A percentile compares a stretch with the other conserved stretches of the same genome.
Evolutionary conservation across 176 grass and related monocot genomes (phyloP).

Genomic region (Triticum turgidum): DNA sequence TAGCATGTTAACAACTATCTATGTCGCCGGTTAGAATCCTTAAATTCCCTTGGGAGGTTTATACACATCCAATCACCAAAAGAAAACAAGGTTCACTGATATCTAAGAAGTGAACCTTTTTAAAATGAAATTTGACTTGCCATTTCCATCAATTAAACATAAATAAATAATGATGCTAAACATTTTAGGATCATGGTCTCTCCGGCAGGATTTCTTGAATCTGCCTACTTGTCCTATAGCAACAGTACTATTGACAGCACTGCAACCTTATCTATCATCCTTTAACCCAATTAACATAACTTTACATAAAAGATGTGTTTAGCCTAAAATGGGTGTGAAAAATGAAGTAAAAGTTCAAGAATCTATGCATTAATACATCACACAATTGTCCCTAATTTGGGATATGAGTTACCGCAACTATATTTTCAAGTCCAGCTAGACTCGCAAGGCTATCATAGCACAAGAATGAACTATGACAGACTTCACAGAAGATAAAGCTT

Average conservation of each 20-base stretch:
- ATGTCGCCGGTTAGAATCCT: slow-evolving; percentile 10
- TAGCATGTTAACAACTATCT: not conserved
- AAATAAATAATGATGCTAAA: slow-evolving; percentile 15
- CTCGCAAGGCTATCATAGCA: not conserved
- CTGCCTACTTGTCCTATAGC: not conserved
- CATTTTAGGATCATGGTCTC: not conserved
- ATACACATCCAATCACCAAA: slow-evolving; percentile 4
- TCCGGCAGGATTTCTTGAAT: slow-evolving; percentile 7
- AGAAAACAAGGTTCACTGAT: slow-evolving; percentile 26
- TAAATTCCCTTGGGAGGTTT: not conserved
- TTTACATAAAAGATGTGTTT: slow-evolving; percentile 15
- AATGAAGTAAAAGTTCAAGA: not conserved
- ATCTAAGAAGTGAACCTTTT: not conserved
- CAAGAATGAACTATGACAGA: not conserved
- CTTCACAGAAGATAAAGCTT: slow-evolving; percentile 4
- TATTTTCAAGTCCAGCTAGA: not conserved
- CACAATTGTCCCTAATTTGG: not conserved
- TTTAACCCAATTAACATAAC: slow-evolving; percentile 3
- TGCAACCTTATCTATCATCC: not conserved
- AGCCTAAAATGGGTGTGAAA: not conserved
- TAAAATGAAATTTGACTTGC: slow-evolving; percentile 1
- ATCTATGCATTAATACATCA: not conserved
- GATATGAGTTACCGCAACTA: not conserved
- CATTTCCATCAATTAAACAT: not conserved
- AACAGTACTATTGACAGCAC: not conserved